Evolutionary conservation across 768 basidiomycete genomes (phyloP), one percentile per base, ranked within the genome.

Genomic region (Rhodotorula diobovata): DNA sequence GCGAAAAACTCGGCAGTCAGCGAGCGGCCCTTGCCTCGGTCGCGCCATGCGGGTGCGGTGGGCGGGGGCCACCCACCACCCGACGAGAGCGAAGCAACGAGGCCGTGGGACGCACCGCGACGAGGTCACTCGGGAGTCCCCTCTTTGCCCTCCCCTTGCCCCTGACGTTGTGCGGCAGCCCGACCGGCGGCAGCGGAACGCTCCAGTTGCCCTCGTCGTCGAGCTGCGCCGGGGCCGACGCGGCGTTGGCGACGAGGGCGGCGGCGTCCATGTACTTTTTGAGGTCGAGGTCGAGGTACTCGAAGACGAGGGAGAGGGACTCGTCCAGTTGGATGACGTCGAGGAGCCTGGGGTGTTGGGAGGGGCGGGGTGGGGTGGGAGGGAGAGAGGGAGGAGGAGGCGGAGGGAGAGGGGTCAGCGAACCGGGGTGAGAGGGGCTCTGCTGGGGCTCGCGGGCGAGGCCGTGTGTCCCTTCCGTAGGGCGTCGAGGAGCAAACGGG

Each of bases 241-340:
- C 34, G 1, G n/a, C 55, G 18, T 46, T 21, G 23, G 59, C 68
- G 82, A 83, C 78, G 85, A 86, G 79, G 85, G 81, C 93, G 61
- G 88, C 87, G 48, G 87, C 87, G 80, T 98, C 96, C 86, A 98
- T 97, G 81, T 94, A 99, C 45, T 90, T 86, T 81, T 99, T 99
- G 72, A 99, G 82, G 82, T 99, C 96, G 68, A 94, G 88, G 79
- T 99, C 94, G 66, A 99, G 85, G 81, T 93, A 98, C 82, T 99
- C 96, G 79, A 93, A 96, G 45, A 99, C 96, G 70, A 99, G 88
- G 82, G 94, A 99, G 43, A 99, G 86, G 81, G 96, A 96, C 81
- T 93, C 89, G 81, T 99, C 96, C 21, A 90, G 89, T 79, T 98
- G 95, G 8, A 98, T 91, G 76, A 98, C 96, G 81, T 99, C 94